A percentile compares a stretch with the other conserved stretches of the same genome.
These are phyloP conservation scores for Casuarina glauca DNA, from an alignment of 306 rosid species.

Conservation along the genomic window DNA sequence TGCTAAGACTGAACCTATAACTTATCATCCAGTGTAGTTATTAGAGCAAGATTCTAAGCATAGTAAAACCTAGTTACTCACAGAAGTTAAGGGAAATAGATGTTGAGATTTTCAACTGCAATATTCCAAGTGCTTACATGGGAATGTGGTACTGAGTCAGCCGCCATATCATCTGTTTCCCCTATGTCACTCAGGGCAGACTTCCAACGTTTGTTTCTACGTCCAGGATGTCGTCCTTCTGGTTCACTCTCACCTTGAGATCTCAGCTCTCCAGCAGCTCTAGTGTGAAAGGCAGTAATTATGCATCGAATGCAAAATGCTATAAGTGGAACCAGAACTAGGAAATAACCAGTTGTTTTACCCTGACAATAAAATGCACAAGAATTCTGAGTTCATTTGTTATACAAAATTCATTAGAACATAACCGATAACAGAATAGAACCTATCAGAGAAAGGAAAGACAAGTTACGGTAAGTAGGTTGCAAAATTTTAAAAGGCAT, in stretches of 20 bases:
- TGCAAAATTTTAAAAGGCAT: slow-evolving; percentile 5
- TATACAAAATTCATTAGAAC: background rate
- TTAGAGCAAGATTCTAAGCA: background rate
- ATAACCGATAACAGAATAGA: background rate
- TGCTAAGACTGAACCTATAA: too few relatives aligned
- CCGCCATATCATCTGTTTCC: slow-evolving; percentile 24
- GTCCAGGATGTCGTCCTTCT: slow-evolving; percentile 4
- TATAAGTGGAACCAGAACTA: slow-evolving; percentile 37
- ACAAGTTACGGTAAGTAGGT: background rate
- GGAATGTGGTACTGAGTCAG: slow-evolving; percentile 21
- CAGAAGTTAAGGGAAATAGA: background rate
- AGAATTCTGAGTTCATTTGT: background rate
- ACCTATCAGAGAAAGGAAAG: background rate
- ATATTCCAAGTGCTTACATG: slow-evolving; percentile 5
- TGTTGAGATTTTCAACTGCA: background rate
- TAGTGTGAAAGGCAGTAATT: slow-evolving; percentile 26
- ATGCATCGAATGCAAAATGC: slow-evolving; percentile 38
- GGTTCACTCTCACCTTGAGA: slow-evolving; percentile 15
- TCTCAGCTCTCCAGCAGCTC: slow-evolving; percentile 18
- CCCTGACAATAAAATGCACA: slow-evolving; percentile 24
- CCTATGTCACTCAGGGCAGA: slow-evolving; percentile 36
- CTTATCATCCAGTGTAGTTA: background rate
- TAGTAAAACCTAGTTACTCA: background rate
- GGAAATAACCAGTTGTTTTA: slow-evolving; percentile 32
- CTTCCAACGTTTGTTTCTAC: slow-evolving; percentile 35